These are phyloP conservation scores for Fusarium cyanostomum DNA, from an alignment of 2,329 filamentous ascomycete species.

Conservation along the genomic window DNA sequence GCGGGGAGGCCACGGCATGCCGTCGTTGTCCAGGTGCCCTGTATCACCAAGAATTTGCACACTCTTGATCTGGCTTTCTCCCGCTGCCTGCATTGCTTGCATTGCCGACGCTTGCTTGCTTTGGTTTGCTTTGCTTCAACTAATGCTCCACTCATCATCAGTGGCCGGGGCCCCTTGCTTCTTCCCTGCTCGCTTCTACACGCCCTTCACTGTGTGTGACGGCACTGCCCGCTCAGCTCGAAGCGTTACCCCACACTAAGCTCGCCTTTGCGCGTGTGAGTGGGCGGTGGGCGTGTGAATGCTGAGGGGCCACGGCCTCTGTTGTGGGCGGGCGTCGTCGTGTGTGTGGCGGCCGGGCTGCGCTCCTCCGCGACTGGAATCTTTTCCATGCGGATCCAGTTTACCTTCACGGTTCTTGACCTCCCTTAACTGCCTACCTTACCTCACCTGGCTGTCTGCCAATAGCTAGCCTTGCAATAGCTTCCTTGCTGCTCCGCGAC, in stretches of 20 bases:
- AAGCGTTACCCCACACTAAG: conserved; percentile 43
- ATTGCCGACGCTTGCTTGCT: conserved; percentile 38
- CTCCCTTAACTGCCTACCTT: conserved; percentile 33
- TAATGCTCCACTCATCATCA: conserved; percentile 21
- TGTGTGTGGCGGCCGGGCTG: conserved; percentile 42
- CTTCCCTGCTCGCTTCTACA: conserved; percentile 31
- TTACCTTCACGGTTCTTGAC: conserved; percentile 35
- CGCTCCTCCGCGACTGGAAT: conserved; percentile 42
- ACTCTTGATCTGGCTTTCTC: conserved; percentile 8
- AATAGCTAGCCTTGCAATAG: conserved; percentile 32
- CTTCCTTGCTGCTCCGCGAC: conserved; percentile 24
- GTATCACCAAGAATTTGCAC: conserved; percentile 8
- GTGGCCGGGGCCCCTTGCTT: conserved; percentile 23
- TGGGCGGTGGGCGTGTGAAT: conserved; percentile 33
- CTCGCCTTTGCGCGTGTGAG: conserved; percentile 40
- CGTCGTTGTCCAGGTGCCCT: conserved; percentile 11
- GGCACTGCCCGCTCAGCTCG: conserved; percentile 44
- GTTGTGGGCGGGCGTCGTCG: conserved; percentile 36
- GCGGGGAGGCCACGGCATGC: conserved; percentile 3
- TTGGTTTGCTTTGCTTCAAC: conserved; percentile 33
- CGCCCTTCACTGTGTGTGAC: conserved; percentile 40
- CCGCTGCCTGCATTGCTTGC: conserved; percentile 33
- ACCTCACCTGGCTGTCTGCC: conserved; percentile 25
- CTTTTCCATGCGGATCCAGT: conserved; percentile 43
- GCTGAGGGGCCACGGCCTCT: conserved; percentile 24